Evolutionary conservation across 306 rosid species (phyloP).

Genomic region (Phaseolus lunatus): DNA sequence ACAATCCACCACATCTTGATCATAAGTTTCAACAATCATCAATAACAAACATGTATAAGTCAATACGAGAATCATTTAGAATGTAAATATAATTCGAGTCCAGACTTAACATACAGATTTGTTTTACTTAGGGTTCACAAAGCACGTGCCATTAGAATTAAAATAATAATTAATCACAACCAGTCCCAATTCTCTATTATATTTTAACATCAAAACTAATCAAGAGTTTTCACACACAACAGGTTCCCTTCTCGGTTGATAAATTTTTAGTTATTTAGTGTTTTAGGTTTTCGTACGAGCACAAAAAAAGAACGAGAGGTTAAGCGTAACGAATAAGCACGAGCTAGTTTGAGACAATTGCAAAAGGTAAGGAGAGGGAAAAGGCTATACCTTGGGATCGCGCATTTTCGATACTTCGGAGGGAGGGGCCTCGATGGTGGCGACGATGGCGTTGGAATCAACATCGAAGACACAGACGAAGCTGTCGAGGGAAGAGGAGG

Average conservation of each 20-base stretch:
- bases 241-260: background rate
- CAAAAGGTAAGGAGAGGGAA: background rate
- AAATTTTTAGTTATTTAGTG: background rate
- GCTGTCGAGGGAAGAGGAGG: slow-evolving; percentile 97
- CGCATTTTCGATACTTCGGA: slow-evolving; percentile 99
- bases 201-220: slow-evolving; percentile 7
- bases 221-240: background rate
- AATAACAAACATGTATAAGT: slow-evolving; percentile 4
- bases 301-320: background rate
- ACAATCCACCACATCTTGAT: background rate
- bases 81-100: background rate
- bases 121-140: background rate
- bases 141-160: background rate
- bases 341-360: background rate
- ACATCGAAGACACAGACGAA: slow-evolving; percentile 89
- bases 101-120: background rate
- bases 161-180: background rate
- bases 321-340: background rate
- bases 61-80: background rate
- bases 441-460: slow-evolving; percentile 82
- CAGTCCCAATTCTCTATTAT: background rate
- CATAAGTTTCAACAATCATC: background rate
- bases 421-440: slow-evolving; percentile 95
- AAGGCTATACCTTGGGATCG: slow-evolving; percentile 73
- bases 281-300: slow-evolving; percentile 39